phyloP scores from a whole-genome alignment of 495 filamentous ascomycete genomes.

The Penicillium parvum region DNA sequence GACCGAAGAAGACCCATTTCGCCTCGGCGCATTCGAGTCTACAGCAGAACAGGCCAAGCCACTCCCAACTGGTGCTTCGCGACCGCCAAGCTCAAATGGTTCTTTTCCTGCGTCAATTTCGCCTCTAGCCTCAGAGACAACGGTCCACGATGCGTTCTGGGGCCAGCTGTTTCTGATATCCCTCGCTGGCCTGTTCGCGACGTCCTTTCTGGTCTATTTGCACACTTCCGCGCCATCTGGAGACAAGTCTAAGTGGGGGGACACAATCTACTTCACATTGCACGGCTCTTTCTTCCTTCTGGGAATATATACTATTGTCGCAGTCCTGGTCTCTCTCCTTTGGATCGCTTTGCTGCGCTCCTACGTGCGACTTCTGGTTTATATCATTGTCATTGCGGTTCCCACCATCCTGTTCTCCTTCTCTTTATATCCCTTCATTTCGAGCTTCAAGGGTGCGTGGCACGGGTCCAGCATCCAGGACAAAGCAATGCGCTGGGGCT shows the following conservation, averaged over 20 bases:
- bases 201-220: conserved; percentile 80
- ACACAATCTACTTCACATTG: conserved; percentile 90
- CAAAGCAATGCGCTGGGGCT: conserved; percentile 81
- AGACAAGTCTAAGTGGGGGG: conserved; percentile 64
- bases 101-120: conserved; percentile 42
- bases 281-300: conserved; percentile 84
- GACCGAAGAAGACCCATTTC: conserved; percentile 26
- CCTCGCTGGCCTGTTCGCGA: conserved; percentile 75
- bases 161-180: conserved; percentile 85
- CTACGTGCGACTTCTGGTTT: conserved; percentile 76
- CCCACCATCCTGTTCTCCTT: conserved; percentile 82
- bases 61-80: conserved; percentile 29
- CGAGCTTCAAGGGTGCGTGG: conserved; percentile 73
- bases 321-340: conserved; percentile 76
- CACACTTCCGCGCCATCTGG: conserved; percentile 69
- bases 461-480: conserved; percentile 75
- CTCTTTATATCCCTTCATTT: conserved; percentile 84
- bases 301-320: conserved; percentile 84
- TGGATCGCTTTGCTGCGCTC: conserved; percentile 88
- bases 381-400: conserved; percentile 73
- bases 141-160: conserved; percentile 83
- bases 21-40: conserved; percentile 35
- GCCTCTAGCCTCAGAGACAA: conserved; percentile 49
- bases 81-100: conserved; percentile 40
- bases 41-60: conserved; percentile 47